Base-by-base conservation (phyloP, 139 green algal genomes). In the Tetradesmus obliquus region DNA sequence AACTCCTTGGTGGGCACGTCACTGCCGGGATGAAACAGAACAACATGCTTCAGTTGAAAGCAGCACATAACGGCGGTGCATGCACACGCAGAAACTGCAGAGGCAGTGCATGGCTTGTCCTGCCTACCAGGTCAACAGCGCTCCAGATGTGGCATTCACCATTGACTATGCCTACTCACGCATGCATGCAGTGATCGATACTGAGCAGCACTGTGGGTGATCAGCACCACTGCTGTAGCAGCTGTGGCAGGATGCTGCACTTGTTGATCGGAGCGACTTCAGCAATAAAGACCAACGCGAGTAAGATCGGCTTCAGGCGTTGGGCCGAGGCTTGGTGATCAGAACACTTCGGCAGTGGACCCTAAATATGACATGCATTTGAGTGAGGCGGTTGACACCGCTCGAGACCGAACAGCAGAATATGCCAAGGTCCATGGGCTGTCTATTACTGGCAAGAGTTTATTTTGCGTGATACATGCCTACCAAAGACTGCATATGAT, bases 1-100 rank as follows among this genome's bases (percentile, higher is more conserved):
- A 85, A 91, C 88, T 91, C 76, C 57, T 79, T 91, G 6, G 88
- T 91, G 32, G 88, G 88, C n/a, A 87, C 80, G 76, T 91, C 88
- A 91, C 88, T 91, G 88, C 76, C 53, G 51, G 53, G 53, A 57
- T 71, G 79, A 17, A 53, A 45, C 5, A 7, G 2, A n/a, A 12
- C 32, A 45, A 45, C 32, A 10, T 71, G 53, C 53, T 22, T 51
- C 81, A 62, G 81, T 45, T 15, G 51, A 5, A 22, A 57, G 62
- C 54, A 86, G 45, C 45, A 84, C 5, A 45, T 0, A 62, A 20
- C 60, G 5, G n/a, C 45, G 32, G 32, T 45, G 32, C 32, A 45
- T 45, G 32, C 32, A 45, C 32, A 45, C 32, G 32, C 32, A 45
- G 32, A 45, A 45, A 45, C 32, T 45, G 32, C 32, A 45, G 32